phyloP scores from a whole-genome alignment of 1,139 yeast species.

The Yamadazyma friedrichii region DNA sequence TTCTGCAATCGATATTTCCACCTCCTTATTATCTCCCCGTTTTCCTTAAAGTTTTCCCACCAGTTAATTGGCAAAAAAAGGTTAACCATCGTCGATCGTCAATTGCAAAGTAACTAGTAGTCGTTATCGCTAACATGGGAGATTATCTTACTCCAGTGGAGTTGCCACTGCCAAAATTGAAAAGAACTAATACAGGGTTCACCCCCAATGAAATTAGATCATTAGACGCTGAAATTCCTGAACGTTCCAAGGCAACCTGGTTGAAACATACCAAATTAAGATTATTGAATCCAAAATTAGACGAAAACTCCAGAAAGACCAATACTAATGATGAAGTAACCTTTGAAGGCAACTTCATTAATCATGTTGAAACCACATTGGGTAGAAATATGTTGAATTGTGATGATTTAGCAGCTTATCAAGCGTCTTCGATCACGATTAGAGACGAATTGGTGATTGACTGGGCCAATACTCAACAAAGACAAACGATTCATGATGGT shows the following conservation, averaged over 20 bases:
- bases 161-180: slow-evolving; percentile 44
- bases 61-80: no score
- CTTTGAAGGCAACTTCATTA: slow-evolving; percentile 73
- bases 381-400: slow-evolving; percentile 91
- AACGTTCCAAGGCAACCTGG: slow-evolving; percentile 77
- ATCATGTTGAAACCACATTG: slow-evolving; percentile 84
- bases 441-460: slow-evolving; percentile 79
- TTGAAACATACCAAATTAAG: slow-evolving; percentile 51
- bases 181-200: slow-evolving; percentile 84
- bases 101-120: no score
- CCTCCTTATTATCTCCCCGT: no score
- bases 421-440: slow-evolving; percentile 77
- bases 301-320: slow-evolving; percentile 7
- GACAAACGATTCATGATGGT: slow-evolving; percentile 79
- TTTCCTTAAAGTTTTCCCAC: no score
- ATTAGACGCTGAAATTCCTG: slow-evolving; percentile 79
- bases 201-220: slow-evolving; percentile 86
- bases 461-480: slow-evolving; percentile 94
- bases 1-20: no score
- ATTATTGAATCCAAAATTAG: slow-evolving; percentile 22
- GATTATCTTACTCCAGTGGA: slow-evolving; percentile 43
- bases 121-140: no score
- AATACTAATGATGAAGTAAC: slow-evolving; percentile 35
- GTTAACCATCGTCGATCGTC: no score
- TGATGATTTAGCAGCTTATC: slow-evolving; percentile 89